Base-by-base conservation (phyloP, 2,329 filamentous ascomycete species). In the Fusarium napiforme region DNA sequence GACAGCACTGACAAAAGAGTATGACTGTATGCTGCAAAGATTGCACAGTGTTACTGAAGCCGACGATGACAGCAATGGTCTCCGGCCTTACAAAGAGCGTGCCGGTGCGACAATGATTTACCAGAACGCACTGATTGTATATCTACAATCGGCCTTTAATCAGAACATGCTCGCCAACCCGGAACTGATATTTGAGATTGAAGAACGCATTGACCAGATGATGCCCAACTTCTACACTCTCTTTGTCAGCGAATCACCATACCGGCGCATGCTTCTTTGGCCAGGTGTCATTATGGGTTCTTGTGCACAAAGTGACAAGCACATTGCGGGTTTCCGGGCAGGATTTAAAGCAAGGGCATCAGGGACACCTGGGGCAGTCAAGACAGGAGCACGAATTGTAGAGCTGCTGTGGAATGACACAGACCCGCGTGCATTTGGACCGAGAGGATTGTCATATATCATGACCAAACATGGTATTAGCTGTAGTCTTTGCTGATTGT, bases 401-500 rank as follows among this genome's bases (percentile, higher is more conserved):
- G 50, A 66, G 5, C 26, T 67, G 2, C 9, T 67, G 0, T 66
- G 61, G 64, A 28, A 46, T 2, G 61, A 67, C 16, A 16, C 61
- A 0, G 61, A 66, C 10, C 61, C 64, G 2, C 50, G 14, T 4
- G 64, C 52, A 0, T 67, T 60, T 28, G 52, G 61, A 0, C 61
- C 61, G 3, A 26, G 52, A n/a, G 64, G 61, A 0, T 15, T 67
- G 1, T 60, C 61, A 2, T 67, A 52, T 14, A n/a, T 66, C 5
- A 67, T 60, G 39, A 46, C 62, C 2, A 67, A 67, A 4, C 23
- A 67, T 9, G 52, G 50, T 7, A 40, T 66, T 9, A 67, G 61
- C 7, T 60, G 58, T 46, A 56, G 61, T 4, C 4, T 67, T 1
- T 59, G 64, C 4, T 67, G 26, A 28, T 4, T 36, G 2, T 14